Percentiles rank a stretch among this genome's conserved stretches.
Conservation (phyloP, 192 early-diverging fungal species). For the Chytriomyces sp. region DNA sequence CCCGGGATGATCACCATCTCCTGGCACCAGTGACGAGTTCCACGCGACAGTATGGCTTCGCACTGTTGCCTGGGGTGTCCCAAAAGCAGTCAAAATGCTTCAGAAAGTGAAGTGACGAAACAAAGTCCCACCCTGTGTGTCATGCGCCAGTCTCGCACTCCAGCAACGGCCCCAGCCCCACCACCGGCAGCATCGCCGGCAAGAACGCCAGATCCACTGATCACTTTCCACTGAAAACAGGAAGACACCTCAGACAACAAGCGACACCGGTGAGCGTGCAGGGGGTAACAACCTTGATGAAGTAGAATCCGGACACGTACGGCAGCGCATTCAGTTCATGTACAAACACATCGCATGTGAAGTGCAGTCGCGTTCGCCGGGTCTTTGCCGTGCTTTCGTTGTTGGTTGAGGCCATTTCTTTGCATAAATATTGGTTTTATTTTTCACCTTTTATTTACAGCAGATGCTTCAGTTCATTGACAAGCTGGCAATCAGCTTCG, state of each 20-base stretch:
- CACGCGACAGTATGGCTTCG: constrained; percentile 35
- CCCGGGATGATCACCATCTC: constrained; percentile 41
- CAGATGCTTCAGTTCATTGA: constrained; percentile 30
- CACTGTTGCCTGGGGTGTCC: constrained; percentile 31
- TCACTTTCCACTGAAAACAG: constrained; percentile 1
- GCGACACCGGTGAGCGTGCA: neutral
- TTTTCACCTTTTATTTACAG: neutral
- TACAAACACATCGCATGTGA: constrained; percentile 51
- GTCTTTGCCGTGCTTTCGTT: neutral
- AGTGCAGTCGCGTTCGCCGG: neutral
- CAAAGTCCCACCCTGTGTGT: constrained; percentile 5
- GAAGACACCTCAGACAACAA: neutral
- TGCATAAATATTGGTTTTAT: neutral
- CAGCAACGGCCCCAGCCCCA: constrained; percentile 1
- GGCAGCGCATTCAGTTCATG: constrained; percentile 84
- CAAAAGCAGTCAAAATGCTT: neutral
- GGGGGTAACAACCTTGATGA: constrained; percentile 58
- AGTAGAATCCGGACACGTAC: constrained; percentile 78
- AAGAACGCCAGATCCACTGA: neutral
- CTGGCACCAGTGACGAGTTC: constrained; percentile 8
- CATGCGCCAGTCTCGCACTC: constrained; percentile 4
- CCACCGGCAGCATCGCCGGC: neutral
- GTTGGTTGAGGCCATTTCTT: constrained; percentile 1
- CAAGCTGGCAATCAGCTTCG: constrained; percentile 29
- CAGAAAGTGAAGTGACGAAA: neutral